Evolutionary conservation across 345 rosid genomes (phyloP), one percentile per base, ranked within the genome.

Genomic region (Heritiera fomes): DNA sequence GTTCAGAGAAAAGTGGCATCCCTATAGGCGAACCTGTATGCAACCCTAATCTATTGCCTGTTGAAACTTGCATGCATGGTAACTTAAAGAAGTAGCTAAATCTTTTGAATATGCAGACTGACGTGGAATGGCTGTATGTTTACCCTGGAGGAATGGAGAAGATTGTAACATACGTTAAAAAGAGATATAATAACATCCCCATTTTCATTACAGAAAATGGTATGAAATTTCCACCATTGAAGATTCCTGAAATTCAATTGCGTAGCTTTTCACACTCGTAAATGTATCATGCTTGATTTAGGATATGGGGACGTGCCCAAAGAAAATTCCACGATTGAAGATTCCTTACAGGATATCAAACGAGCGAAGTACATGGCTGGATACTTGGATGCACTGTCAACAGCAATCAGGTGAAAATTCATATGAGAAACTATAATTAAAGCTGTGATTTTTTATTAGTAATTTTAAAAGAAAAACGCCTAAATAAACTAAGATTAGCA

Each of bases 151-250:
- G 94, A 69, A 85, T 89, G 83, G 84, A 88, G 63, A 84, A 85
- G 65, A 76, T 83, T 41, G 79, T 92, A 14, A 86, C 80, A 75
- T 86, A 89, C 41, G 60, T 86, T 49, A 85, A 86, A 82, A 34
- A 88, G 74, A 81, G 90, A 75, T 91, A 79, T 77, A 79, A 80
- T 78, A 84, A 84, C 82, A 83, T 79, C 3, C 90, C 91, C 11
- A 83, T 90, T 86, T 83, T 84, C 84, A 85, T 92, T 34, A 86
- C 92, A 13, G 93, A 91, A 58, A 88, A 92, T 68, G 91, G 92
- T 87, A 81, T 72, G 86, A 8, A 1, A 20, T 1, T 34, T 34
- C 38, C 38, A 2, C 38, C 2, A 34, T 34, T 34, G 38, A 34
- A 34, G 38, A 34, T 34, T 34, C 38, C 38, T 34, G 3, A 34